Evolutionary conservation across 169 alveolate species (phyloP).

Genomic region (Miamiensis avidus): DNA sequence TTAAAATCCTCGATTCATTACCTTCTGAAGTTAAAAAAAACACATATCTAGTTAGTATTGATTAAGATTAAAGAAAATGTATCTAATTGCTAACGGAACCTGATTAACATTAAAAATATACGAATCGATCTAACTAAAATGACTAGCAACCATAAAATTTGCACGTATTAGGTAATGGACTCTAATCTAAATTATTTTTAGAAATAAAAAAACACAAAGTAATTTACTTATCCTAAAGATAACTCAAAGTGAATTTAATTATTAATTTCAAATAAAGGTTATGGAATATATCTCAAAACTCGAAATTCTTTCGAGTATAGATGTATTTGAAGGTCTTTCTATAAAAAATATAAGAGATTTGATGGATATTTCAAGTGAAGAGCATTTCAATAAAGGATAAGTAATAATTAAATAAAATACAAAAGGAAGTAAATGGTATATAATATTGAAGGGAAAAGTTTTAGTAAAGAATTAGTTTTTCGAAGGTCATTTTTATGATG

Average conservation of each 20-base stretch:
- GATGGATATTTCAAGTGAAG: conserved; percentile 18
- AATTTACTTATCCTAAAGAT: too few relatives aligned
- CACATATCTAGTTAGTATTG: neutral
- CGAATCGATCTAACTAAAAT: too few relatives aligned
- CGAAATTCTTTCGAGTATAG: conserved; percentile 9
- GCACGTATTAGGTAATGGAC: too few relatives aligned
- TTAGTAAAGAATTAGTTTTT: conserved; percentile 11
- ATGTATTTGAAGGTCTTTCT: conserved; percentile 21
- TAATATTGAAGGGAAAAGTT: conserved; percentile 15
- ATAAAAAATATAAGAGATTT: conserved; percentile 28
- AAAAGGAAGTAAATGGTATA: conserved; percentile 25
- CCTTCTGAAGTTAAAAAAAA: conserved; percentile 7
- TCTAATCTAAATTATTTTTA: too few relatives aligned
- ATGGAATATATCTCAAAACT: conserved; percentile 18
- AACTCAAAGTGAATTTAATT: too few relatives aligned
- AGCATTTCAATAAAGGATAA: conserved; percentile 9
- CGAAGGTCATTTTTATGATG: conserved; percentile 17
- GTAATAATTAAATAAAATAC: conserved; percentile 16
- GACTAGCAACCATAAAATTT: too few relatives aligned
- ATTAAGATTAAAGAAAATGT: neutral
- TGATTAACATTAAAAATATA: too few relatives aligned
- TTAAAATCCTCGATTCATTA: neutral
- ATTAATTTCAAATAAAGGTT: too few relatives aligned
- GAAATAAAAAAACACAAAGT: too few relatives aligned
- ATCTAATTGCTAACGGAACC: too few relatives aligned